These are phyloP conservation scores for Tetrahymena elliotti DNA, from an alignment of 73 alveolate genomes.

Conservation along the genomic window DNA sequence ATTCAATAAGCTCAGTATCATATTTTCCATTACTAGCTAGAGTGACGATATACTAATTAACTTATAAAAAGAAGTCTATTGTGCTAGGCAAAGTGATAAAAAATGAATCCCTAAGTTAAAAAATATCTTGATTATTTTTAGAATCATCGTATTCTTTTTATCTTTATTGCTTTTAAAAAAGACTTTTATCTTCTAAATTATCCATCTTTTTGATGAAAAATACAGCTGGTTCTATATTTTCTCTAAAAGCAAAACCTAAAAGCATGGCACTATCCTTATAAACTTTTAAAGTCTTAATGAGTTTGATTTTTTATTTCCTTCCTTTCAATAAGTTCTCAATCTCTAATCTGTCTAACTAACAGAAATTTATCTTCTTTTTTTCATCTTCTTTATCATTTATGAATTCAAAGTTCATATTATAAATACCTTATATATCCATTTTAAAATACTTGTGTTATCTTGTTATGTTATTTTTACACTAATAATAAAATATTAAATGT, in stretches of 20 bases:
- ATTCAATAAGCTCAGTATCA: background rate
- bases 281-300: background rate
- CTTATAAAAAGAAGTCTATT: background rate
- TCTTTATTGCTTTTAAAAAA: background rate
- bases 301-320: background rate
- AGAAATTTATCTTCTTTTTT: background rate
- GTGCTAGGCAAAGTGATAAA: background rate
- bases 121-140: no score
- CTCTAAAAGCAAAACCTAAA: background rate
- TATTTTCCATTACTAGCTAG: background rate
- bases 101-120: background rate
- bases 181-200: background rate
- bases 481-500: no score
- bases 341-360: background rate
- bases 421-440: no score
- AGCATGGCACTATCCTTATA: background rate
- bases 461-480: no score
- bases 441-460: no score
- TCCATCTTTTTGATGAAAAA: no score
- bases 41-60: background rate
- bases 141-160: background rate
- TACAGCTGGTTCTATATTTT: background rate
- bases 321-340: background rate
- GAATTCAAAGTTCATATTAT: no score
- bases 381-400: background rate